phyloP scores from a whole-genome alignment of 1,139 yeast species.

The Suhomyces taliae region DNA sequence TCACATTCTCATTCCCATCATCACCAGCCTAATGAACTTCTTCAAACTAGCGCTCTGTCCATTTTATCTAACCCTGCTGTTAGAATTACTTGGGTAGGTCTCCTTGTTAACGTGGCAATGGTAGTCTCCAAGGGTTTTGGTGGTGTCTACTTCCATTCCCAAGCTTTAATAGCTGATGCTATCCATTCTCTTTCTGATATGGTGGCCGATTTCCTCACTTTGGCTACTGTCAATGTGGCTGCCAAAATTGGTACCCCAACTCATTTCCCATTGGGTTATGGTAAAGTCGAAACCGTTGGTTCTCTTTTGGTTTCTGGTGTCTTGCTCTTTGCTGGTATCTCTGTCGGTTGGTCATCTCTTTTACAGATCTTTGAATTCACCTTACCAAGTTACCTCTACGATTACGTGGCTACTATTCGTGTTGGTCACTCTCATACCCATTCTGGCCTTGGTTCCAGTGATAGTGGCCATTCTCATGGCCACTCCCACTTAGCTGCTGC shows the following conservation, averaged over 20 bases:
- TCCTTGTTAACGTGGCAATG: conserved; percentile 78
- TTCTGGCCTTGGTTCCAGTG: conserved; percentile 1
- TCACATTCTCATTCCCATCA: conserved; percentile 38
- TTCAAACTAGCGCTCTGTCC: conserved; percentile 29
- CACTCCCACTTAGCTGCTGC: conserved; percentile 15
- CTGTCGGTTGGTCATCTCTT: conserved; percentile 87
- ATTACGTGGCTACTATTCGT: conserved; percentile 46
- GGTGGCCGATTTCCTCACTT: conserved; percentile 83
- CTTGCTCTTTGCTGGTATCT: conserved; percentile 80
- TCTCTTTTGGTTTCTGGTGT: conserved; percentile 84
- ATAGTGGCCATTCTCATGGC: conserved; percentile 12
- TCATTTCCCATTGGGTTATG: conserved; percentile 83
- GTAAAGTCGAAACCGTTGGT: conserved; percentile 90
- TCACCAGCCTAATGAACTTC: conserved; percentile 43
- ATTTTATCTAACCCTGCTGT: conserved; percentile 74
- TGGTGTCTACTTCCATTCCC: conserved; percentile 91
- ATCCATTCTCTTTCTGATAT: conserved; percentile 89
- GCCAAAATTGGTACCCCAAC: conserved; percentile 59
- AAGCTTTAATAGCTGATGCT: conserved; percentile 91
- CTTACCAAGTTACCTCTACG: conserved; percentile 53
- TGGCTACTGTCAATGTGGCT: conserved; percentile 84
- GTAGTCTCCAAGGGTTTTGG: conserved; percentile 86
- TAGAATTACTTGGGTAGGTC: conserved; percentile 89
- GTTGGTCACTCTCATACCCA: conserved; percentile 57
- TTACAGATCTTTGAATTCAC: conserved; percentile 68